These are phyloP conservation scores for Passiflora organensis DNA, from an alignment of 345 rosid species.

Conservation along the genomic window DNA sequence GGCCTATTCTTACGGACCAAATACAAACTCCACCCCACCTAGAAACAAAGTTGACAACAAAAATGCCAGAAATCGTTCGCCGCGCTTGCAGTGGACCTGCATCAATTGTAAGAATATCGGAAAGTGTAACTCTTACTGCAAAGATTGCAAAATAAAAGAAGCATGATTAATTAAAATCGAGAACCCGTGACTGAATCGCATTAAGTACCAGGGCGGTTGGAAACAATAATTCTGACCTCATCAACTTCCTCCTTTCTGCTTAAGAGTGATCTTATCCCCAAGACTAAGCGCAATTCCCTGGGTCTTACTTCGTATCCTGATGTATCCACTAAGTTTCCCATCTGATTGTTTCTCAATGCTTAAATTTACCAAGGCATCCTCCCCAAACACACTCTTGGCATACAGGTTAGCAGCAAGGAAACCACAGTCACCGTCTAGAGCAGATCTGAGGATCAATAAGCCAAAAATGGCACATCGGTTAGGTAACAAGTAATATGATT, in stretches of 20 bases:
- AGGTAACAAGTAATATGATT: no score
- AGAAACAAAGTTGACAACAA: constrained; percentile 10
- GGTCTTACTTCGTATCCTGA: constrained; percentile 88
- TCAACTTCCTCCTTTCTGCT: constrained; percentile 71
- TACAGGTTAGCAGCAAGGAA: constrained; percentile 83
- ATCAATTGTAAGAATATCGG: background rate
- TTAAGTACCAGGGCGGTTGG: background rate
- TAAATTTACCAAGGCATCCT: constrained; percentile 75
- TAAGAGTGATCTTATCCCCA: constrained; percentile 73
- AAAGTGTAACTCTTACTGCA: background rate
- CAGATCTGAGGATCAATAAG: constrained; percentile 47
- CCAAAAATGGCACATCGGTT: background rate
- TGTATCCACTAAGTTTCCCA: constrained; percentile 72
- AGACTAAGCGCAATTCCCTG: constrained; percentile 88
- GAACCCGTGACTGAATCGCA: background rate
- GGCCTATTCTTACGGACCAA: no score
- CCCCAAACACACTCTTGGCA: constrained; percentile 86
- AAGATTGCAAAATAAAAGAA: background rate
- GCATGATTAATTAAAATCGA: background rate
- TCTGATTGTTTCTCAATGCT: constrained; percentile 73
- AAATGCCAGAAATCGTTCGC: constrained; percentile 2
- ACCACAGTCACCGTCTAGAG: constrained; percentile 77
- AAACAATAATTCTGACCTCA: background rate
- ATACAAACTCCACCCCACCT: no score
- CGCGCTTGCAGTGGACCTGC: constrained; percentile 2